Base-by-base conservation (phyloP, 176 grass and related monocot species). In the Pontederia crassipes region DNA sequence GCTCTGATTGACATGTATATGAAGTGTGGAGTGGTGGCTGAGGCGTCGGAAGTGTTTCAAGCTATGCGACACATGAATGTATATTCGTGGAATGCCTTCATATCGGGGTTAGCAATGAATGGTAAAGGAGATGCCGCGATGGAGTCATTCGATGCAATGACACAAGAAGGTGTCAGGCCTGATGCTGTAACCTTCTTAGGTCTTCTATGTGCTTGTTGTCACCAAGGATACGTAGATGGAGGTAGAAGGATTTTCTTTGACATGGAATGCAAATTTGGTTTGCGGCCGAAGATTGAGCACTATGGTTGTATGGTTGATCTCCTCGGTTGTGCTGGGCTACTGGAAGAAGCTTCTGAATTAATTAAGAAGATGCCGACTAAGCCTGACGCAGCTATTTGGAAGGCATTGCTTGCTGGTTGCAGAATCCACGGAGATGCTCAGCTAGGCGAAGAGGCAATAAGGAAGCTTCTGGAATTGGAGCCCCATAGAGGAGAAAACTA, bases 301-400 rank as follows among this genome's bases (percentile, higher is more conserved):
- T 89, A 89, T 48, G 77, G 78, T 17, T 89, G 86, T 50, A 73
- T 85, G 75, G 75, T 89, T 2, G 86, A 89, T 64, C 81, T 89
- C 40, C 72, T 89, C 10, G 78, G 78, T 2, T 75, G 75, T 61
- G 78, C 78, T 69, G 86, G 81, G 10, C 53, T 79, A 56, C 9
- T 82, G 51, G 67, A 85, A 61, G 78, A 89, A 79, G 75, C 81
- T 4, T 74, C 73, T 46, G 54, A 76, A 55, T 56, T 89, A 59
- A 76, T 85, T 60, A 53, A 67, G 61, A 58, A 46, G 1, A 82
- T 85, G 81, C 71, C 78, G 1, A 32, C 58, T 4, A 40, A 61
- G 45, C 58, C 81, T 28, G 80, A 85, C 54, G 81, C 64, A 7
- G 50, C 81, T 12, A 69, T 89, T 73, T 89, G 86, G 81, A 76